phyloP scores from a whole-genome alignment of 1,139 yeast genomes.

The Blastobotrys malaysiensis region DNA sequence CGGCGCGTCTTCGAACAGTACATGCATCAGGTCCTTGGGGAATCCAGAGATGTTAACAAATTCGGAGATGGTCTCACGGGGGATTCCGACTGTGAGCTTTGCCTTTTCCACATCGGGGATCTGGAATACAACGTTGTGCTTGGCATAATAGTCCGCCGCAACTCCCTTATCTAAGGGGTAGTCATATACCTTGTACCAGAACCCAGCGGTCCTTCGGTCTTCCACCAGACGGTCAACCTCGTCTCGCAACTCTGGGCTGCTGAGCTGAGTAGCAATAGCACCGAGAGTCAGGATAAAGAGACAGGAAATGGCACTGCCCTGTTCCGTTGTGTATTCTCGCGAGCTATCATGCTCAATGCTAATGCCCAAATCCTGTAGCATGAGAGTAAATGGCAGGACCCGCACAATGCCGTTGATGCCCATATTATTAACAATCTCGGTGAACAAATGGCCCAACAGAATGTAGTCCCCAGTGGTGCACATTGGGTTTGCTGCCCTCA shows the following conservation, averaged over 20 bases:
- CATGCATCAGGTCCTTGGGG: slow-evolving; percentile 11
- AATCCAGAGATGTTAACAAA: slow-evolving; percentile 9
- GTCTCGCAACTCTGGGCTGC: slow-evolving; percentile 15
- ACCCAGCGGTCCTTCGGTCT: slow-evolving; percentile 15
- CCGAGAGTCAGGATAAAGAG: slow-evolving; percentile 22
- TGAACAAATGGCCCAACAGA: slow-evolving; percentile 19
- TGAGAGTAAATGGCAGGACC: slow-evolving; percentile 19
- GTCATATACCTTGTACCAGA: slow-evolving; percentile 20
- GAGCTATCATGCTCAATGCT: slow-evolving; percentile 10
- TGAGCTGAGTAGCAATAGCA: slow-evolving; percentile 19
- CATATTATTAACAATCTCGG: slow-evolving; percentile 15
- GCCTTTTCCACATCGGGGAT: slow-evolving; percentile 8
- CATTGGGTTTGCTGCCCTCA: slow-evolving; percentile 14
- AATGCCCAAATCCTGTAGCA: slow-evolving; percentile 17
- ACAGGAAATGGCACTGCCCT: slow-evolving; percentile 21
- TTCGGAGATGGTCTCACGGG: slow-evolving; percentile 8
- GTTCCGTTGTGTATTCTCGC: slow-evolving; percentile 16
- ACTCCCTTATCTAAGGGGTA: slow-evolving; percentile 11
- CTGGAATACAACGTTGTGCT: background rate
- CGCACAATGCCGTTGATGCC: slow-evolving; percentile 19
- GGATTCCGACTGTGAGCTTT: slow-evolving; percentile 6
- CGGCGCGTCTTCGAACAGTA: slow-evolving; percentile 10
- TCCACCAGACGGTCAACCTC: slow-evolving; percentile 16
- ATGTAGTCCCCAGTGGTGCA: slow-evolving; percentile 15
- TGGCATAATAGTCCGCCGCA: slow-evolving; percentile 9